These are phyloP conservation scores for Passalora sequoiae DNA, from an alignment of 2,329 filamentous ascomycete species.

Conservation along the genomic window DNA sequence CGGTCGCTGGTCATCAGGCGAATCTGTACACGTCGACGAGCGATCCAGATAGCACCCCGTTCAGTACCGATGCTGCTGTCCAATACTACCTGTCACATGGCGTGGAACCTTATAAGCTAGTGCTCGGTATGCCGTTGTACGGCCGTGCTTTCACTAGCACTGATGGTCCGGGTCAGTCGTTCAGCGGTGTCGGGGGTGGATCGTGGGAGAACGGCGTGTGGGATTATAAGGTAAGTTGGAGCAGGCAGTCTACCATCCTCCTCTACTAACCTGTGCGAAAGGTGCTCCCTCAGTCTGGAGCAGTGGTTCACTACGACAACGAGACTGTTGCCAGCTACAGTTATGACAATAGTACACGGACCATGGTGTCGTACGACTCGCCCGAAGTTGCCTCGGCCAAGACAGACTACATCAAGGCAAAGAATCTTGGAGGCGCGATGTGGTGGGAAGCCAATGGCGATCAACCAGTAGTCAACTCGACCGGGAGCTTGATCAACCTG, in stretches of 20 bases:
- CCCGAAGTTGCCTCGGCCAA: conserved; percentile 63
- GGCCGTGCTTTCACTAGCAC: conserved; percentile 79
- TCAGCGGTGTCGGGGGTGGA: conserved; percentile 66
- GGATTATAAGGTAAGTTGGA: conserved; percentile 64
- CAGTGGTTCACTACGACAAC: conserved; percentile 59
- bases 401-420: conserved; percentile 61
- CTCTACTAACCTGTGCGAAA: conserved; percentile 3
- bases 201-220: conserved; percentile 80
- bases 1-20: conserved; percentile 66
- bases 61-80: conserved; percentile 67
- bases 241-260: background rate
- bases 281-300: conserved; percentile 64
- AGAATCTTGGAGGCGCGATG: conserved; percentile 80
- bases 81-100: conserved; percentile 59
- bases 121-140: conserved; percentile 87
- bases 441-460: conserved; percentile 92
- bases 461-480: conserved; percentile 49
- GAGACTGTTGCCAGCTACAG: conserved; percentile 69
- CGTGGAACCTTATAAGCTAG: conserved; percentile 65
- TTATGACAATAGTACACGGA: conserved; percentile 59
- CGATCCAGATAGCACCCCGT: conserved; percentile 65
- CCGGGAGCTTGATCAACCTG: conserved; percentile 55
- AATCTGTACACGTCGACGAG: conserved; percentile 62
- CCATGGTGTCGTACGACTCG: conserved; percentile 73
- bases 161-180: conserved; percentile 64